Percentiles rank a stretch among this genome's conserved stretches.
Evolutionary conservation across 371 early-diverging fungal species (phyloP).

Genomic region (Actinomortierella wolfii): DNA sequence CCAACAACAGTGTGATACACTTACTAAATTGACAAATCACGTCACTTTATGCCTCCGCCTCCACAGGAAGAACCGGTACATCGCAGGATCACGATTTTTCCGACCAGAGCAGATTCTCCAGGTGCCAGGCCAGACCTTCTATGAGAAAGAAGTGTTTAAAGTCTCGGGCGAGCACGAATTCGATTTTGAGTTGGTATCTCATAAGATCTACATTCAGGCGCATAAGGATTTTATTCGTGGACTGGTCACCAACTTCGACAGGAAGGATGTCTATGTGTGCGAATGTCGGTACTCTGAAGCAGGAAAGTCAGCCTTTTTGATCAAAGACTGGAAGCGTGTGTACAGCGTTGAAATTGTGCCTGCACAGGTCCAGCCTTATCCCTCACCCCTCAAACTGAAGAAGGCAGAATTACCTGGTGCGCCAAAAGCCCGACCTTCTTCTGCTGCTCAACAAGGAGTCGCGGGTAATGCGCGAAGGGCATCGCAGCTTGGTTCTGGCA

Average conservation of each 20-base stretch:
- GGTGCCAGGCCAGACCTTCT: slow-evolving; percentile 51
- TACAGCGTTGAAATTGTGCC: slow-evolving; percentile 35
- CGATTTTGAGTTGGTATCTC: slow-evolving; percentile 49
- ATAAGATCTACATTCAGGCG: slow-evolving; percentile 53
- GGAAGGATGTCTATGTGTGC: slow-evolving; percentile 55
- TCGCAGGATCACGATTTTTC: slow-evolving; percentile 56
- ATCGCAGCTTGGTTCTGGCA: no score
- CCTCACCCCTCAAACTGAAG: slow-evolving; percentile 29
- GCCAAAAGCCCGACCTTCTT: no score
- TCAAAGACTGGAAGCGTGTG: slow-evolving; percentile 48
- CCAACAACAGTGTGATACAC: no score
- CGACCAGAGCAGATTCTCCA: slow-evolving; percentile 54
- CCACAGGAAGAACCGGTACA: slow-evolving; percentile 38
- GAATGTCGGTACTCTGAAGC: slow-evolving; percentile 50
- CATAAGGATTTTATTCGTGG: slow-evolving; percentile 52
- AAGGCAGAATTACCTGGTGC: slow-evolving; percentile 3
- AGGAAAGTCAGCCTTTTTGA: slow-evolving; percentile 38
- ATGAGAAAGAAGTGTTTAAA: slow-evolving; percentile 55
- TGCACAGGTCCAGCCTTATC: slow-evolving; percentile 28
- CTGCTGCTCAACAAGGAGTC: no score
- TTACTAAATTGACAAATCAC: no score
- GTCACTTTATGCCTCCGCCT: neutral
- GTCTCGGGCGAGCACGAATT: slow-evolving; percentile 47
- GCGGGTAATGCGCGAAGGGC: no score
- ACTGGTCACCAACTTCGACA: slow-evolving; percentile 47